Conservation (phyloP, 768 basidiomycete species). For the Leccinum variicolor region DNA sequence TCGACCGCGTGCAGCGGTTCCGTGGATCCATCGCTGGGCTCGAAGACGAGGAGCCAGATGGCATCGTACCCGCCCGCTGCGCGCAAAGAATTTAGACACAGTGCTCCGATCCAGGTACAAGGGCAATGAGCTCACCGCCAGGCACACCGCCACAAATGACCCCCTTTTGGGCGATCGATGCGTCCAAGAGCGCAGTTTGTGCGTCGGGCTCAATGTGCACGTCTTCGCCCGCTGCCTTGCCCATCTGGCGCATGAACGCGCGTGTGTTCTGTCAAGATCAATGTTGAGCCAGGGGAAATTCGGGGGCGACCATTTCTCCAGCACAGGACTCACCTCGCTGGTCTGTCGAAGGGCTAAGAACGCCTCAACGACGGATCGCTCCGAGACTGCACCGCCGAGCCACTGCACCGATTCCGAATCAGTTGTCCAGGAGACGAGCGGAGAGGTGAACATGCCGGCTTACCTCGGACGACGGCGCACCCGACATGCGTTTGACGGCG, state of each 20-base stretch:
- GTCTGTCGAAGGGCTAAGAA: conserved; percentile 58
- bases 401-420: conserved; percentile 38
- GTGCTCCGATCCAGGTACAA: not conserved
- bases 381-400: conserved; percentile 19
- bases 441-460: conserved; percentile 34
- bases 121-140: conserved; percentile 61
- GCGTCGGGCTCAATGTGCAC: conserved; percentile 90
- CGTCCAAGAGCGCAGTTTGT: conserved; percentile 81
- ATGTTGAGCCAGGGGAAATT: not conserved
- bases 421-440: not conserved
- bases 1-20: conserved; percentile 62
- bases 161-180: conserved; percentile 72
- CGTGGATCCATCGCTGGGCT: conserved; percentile 45
- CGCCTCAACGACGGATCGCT: conserved; percentile 41
- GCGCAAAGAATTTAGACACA: not conserved
- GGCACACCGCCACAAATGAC: conserved; percentile 95
- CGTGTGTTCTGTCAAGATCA: conserved; percentile 59
- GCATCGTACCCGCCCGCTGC: conserved; percentile 97
- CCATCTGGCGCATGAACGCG: conserved; percentile 80
- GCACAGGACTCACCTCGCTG: conserved; percentile 46
- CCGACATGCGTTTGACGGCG: conserved; percentile 60
- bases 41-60: conserved; percentile 86
- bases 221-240: conserved; percentile 48
- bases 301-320: not conserved
- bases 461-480: conserved; percentile 47